These are phyloP conservation scores for Debaryomycetaceae sp. DNA, from an alignment of 1,139 yeast species.

Conservation along the genomic window DNA sequence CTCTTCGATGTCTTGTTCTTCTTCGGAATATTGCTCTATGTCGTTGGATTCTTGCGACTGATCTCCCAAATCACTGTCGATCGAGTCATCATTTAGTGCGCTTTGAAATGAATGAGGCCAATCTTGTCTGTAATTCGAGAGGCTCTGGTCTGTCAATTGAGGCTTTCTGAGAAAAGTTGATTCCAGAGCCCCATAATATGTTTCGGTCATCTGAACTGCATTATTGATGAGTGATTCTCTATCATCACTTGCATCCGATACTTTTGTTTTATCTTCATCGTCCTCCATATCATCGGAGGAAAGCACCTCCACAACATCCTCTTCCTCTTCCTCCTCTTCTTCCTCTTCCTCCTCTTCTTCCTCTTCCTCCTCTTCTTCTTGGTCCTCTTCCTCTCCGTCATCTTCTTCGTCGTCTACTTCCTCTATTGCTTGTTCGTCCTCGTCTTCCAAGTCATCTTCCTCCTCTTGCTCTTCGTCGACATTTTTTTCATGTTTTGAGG, in stretches of 20 bases:
- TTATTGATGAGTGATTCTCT: background rate
- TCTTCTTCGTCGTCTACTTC: conserved; percentile 6
- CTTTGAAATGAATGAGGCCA: no score
- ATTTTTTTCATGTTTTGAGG: background rate
- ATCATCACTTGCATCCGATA: background rate
- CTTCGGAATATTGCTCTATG: conserved; percentile 3
- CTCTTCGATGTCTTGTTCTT: conserved; percentile 5
- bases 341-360: conserved; percentile 2
- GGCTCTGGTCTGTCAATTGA: no score
- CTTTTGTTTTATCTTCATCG: conserved; percentile 6
- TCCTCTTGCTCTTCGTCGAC: background rate
- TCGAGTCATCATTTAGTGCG: no score
- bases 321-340: conserved; percentile 6
- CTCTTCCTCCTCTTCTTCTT: conserved; percentile 8
- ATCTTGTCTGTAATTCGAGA: no score
- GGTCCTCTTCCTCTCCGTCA: conserved; percentile 5
- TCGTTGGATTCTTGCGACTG: conserved; percentile 2
- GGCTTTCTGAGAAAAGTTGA: no score
- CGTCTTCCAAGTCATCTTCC: conserved; percentile 6
- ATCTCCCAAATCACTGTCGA: background rate
- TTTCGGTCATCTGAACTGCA: no score
- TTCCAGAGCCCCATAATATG: no score
- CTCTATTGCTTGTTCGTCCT: conserved; percentile 4
- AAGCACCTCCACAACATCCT: conserved; percentile 6
- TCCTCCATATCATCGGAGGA: conserved; percentile 8